These are phyloP conservation scores for Pythium insidiosum DNA, from an alignment of 352 stramenopile genomes.

Conservation along the genomic window DNA sequence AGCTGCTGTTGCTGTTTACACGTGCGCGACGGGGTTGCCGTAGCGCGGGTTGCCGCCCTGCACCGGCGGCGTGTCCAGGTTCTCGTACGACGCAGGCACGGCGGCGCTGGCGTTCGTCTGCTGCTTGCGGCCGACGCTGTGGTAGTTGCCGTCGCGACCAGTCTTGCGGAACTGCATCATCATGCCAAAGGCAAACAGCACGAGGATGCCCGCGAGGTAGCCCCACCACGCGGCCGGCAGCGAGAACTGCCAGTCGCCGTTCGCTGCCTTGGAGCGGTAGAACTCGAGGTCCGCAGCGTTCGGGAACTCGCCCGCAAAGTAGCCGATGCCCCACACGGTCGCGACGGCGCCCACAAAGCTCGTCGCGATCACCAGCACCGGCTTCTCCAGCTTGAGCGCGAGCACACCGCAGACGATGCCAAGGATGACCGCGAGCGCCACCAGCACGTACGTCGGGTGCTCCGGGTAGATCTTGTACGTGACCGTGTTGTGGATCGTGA, in stretches of 20 bases:
- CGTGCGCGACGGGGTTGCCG: slow-evolving; percentile 15
- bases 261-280: slow-evolving; percentile 21
- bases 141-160: slow-evolving; percentile 6
- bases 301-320: slow-evolving; percentile 53
- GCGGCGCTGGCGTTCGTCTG: neutral
- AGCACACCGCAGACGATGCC: slow-evolving; percentile 32
- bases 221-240: slow-evolving; percentile 52
- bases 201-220: slow-evolving; percentile 44
- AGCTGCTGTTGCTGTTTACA: too few species aligned
- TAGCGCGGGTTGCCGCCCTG: slow-evolving; percentile 8
- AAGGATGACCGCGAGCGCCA: slow-evolving; percentile 34
- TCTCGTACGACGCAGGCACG: neutral
- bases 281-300: slow-evolving; percentile 35
- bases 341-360: slow-evolving; percentile 36
- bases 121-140: slow-evolving; percentile 5
- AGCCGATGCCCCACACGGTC: slow-evolving; percentile 47
- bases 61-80: neutral
- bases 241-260: slow-evolving; percentile 22
- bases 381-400: slow-evolving; percentile 49
- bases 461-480: slow-evolving; percentile 46
- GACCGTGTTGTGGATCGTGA: slow-evolving; percentile 48
- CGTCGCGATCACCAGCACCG: slow-evolving; percentile 34
- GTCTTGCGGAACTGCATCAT: slow-evolving; percentile 42
- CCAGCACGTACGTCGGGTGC: slow-evolving; percentile 40
- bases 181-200: slow-evolving; percentile 36